Evolutionary conservation across 768 basidiomycete species (phyloP), one percentile per base, ranked within the genome.

Genomic region (Rhodotorula taiwanensis): DNA sequence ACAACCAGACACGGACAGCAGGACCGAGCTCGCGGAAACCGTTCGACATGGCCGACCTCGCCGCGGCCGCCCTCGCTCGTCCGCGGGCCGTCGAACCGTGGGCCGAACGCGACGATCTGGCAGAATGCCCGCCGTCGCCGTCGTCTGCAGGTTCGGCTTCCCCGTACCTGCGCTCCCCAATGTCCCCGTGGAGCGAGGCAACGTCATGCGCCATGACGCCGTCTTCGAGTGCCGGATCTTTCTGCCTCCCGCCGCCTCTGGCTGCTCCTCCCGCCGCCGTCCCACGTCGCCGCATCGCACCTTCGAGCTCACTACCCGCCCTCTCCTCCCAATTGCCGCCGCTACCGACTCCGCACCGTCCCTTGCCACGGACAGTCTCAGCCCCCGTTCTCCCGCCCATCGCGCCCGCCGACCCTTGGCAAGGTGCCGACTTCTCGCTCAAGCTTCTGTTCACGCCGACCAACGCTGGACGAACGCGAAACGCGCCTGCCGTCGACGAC

Each of bases 191-290:
- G 48, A 55, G 52, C n/a, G 47, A 55, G 11, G 62, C 66, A 13
- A 63, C 66, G 48, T 69, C 67, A n/a, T 69, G 67, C 59, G 52
- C 67, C 30, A 63, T 69, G 62, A 69, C 67, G 27, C 67, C 67
- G 31, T 64, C 67, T 3, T 69, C 67, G 4, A 64, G 62, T 8
- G 58, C 62, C 20, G 62, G 62, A 6, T 60, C 59, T 5, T 69
- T 64, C 59, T 60, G 62, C 34, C 62, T 60, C 21, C 57, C 58
- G 11, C 47, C 55, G n/a, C 57, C 66, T 5, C 55, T 58, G 25
- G 36, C 58, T 14, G 39, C 55, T 25, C 48, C 57, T 41, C 30
- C 45, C 23, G 57, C 25, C 25, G 48, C 49, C 42, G 28, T 58
- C 23, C 39, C 57, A 39, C 53, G 18, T 41, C 49, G 4, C 11